Evolutionary conservation across 441 rosid species (phyloP).

Genomic region (Gossypium schwendimanii): DNA sequence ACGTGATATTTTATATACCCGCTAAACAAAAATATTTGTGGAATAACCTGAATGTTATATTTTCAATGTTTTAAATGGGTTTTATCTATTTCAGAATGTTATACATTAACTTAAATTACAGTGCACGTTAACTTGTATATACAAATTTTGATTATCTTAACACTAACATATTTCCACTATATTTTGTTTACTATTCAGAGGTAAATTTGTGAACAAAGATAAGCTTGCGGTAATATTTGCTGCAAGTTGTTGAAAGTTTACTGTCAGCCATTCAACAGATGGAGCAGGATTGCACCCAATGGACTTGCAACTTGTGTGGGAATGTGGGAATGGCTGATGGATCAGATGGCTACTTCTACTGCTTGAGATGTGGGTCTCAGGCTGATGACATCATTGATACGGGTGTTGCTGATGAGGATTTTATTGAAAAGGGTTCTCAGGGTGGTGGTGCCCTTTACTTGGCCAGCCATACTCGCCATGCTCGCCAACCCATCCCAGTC

Average conservation of each 20-base stretch:
- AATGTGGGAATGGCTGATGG: conserved; percentile 30
- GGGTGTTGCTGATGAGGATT: conserved; percentile 53
- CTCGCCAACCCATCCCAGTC: conserved; percentile 8
- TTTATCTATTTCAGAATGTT: too few species aligned
- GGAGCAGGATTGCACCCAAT: conserved; percentile 9
- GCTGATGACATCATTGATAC: conserved; percentile 43
- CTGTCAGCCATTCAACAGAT: not conserved
- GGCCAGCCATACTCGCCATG: conserved; percentile 28
- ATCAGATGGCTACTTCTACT: conserved; percentile 41
- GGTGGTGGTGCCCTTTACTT: conserved; percentile 39
- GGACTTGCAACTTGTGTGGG: conserved; percentile 37
- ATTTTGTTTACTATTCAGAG: not conserved
- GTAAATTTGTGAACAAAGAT: not conserved
- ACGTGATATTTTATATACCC: too few species aligned
- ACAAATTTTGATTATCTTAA: too few species aligned
- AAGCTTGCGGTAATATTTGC: not conserved
- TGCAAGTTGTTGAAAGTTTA: not conserved
- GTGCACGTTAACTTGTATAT: too few species aligned
- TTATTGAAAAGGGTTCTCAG: conserved; percentile 30
- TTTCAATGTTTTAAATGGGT: too few species aligned
- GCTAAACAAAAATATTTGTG: too few species aligned
- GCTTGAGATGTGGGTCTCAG: conserved; percentile 34
- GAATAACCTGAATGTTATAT: too few species aligned
- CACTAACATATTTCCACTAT: too few species aligned
- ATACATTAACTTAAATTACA: too few species aligned